Evolutionary conservation across 2,329 filamentous ascomycete species (phyloP), one percentile per base, ranked within the genome.

Genomic region (Penicillium concentricum): DNA sequence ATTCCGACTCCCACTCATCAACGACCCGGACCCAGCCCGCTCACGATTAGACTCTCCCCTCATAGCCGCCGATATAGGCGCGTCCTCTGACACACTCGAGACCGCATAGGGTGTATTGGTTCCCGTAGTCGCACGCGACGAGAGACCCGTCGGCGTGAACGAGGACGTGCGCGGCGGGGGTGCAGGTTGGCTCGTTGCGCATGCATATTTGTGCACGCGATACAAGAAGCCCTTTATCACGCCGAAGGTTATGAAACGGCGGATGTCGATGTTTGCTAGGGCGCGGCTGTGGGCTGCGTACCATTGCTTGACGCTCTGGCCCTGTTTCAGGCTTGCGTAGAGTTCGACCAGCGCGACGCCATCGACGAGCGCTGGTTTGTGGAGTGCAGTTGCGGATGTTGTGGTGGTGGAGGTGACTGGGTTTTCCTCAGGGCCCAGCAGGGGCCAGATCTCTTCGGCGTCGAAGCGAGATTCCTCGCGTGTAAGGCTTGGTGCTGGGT

Each of bases 211-310:
- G 77, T 97, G 91, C 39, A 97, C 88, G 34, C 94, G 86, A 74
- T 97, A 97, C 24, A 99, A 77, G 64, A 95, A 90, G 16, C 93
- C 92, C 76, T 97, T 97, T 73, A 97, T 96, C 57, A 97, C 84
- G 56, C 93, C 94, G 69, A 97, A 99, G 57, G 96, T 95, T 61
- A 97, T 91, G 61, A 99, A 87, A 28, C 94, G 87, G 13, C 94
- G 86, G 54, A 97, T 86, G 72, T 99, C 94, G 56, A 99, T 86
- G 68, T 88, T 87, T 13, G 83, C 80, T 9, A 97, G 81, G 38
- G 89, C 78, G 39, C 88, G 84, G 63, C 86, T 83, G 73, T 96
- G 89, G 32, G 87, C 81, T 57, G 89, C 82, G 63, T 94, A 87
- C 91, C 92, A 97, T 71, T 93, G 90, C 69, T 89, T 89, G 13